Base-by-base conservation (phyloP, 495 filamentous ascomycete species). In the Talaromyces trachyspermus region DNA sequence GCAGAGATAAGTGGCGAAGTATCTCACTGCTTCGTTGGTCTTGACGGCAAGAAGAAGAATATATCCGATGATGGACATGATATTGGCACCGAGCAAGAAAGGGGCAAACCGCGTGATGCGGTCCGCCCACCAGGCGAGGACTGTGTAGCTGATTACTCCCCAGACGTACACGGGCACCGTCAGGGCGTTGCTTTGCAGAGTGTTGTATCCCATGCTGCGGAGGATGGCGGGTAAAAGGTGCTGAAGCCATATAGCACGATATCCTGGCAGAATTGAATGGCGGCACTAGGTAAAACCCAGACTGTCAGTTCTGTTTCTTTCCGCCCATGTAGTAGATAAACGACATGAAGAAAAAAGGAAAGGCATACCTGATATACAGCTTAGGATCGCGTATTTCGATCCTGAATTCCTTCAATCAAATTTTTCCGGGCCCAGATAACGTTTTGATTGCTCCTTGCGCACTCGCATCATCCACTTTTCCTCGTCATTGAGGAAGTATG, bases 201-300 rank as follows among this genome's bases (percentile, higher is more conserved):
- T 69, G 40, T 63, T 50, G 48, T 77, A 78, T 0, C 73, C 76
- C 50, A 81, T 66, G 9, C 64, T 66, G 37, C 64, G 52, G 42
- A 83, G 58, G 36, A 81, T 80, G 1, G 72, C 71, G 1, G 78
- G 79, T 18, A 81, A 54, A 83, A 83, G 6, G 76, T 80, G 43
- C 66, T 72, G 63, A 79, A 79, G 25, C 78, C 77, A 43, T 79
- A 78, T 5, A 80, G 63, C 18, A 79, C 62, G 5, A 78, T 76
- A 46, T 79, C 72, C 56, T 68, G 62, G 19, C 69, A 68, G 54
- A 80, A 78, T 42, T 77, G 72, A n/a, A 66, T 69, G 17, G 65
- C 53, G 19, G 63, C 66, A 32, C 67, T 45, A 23, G 29, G 19
- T 15, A 37, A 11, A 17, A 37, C 8, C 19, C 33, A 37, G 33